A percentile compares a stretch with the other conserved stretches of the same genome.
Evolutionary conservation across 306 rosid species (phyloP).

Genomic region (Lathyrus oleraceus): DNA sequence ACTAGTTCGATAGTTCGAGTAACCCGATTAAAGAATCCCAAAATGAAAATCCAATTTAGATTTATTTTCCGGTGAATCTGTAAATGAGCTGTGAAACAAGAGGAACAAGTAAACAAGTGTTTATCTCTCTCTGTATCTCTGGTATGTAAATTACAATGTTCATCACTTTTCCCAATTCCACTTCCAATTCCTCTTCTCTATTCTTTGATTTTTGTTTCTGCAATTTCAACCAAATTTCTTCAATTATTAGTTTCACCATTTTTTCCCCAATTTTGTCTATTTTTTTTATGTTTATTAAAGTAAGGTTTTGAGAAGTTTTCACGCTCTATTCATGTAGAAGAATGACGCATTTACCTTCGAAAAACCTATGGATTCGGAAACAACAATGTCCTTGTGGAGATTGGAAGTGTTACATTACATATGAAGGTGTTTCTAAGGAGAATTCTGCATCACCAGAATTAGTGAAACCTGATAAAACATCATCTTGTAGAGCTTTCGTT

Average conservation of each 20-base stretch:
- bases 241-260: no score
- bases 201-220: no score
- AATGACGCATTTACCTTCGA: slow-evolving; percentile 61
- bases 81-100: not conserved
- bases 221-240: no score
- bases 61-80: not conserved
- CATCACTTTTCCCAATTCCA: not conserved
- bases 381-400: slow-evolving; percentile 99
- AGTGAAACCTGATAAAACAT: slow-evolving; percentile 47
- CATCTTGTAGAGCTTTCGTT: slow-evolving; percentile 66
- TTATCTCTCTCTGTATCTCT: not conserved
- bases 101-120: not conserved
- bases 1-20: no score
- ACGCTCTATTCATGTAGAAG: not conserved
- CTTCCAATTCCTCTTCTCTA: not conserved
- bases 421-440: slow-evolving; percentile 72
- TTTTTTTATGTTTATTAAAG: no score
- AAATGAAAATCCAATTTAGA: not conserved
- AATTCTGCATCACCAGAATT: slow-evolving; percentile 55
- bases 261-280: no score
- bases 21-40: not conserved
- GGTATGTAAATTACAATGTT: slow-evolving; percentile 9
- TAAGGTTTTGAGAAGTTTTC: no score
- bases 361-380: slow-evolving; percentile 81
- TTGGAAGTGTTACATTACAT: slow-evolving; percentile 87